Percentiles rank a stretch among this genome's conserved stretches.
These are phyloP conservation scores for Ceratobasidium sp. DNA, from an alignment of 1,284 basidiomycete species.

Conservation along the genomic window DNA sequence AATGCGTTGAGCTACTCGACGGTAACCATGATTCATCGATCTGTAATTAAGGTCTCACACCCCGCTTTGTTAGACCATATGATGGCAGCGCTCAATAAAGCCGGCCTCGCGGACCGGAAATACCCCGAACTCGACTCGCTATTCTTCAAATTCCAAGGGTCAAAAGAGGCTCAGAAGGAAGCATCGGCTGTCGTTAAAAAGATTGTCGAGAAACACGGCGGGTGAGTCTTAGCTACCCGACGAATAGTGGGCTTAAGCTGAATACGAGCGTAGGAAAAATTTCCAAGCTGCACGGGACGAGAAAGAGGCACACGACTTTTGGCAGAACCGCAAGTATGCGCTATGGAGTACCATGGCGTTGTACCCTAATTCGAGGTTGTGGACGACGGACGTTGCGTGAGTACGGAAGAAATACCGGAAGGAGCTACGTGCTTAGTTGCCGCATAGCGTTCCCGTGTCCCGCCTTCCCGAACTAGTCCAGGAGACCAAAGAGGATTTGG, in stretches of 20 bases:
- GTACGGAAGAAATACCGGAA: constrained; percentile 50
- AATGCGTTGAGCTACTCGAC: constrained; percentile 59
- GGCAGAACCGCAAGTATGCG: constrained; percentile 87
- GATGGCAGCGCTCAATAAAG: constrained; percentile 65
- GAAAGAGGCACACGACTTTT: constrained; percentile 76
- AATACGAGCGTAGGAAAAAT: constrained; percentile 49
- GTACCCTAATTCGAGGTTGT: constrained; percentile 66
- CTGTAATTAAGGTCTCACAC: not conserved
- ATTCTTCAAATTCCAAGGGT: constrained; percentile 90
- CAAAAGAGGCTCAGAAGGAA: constrained; percentile 64
- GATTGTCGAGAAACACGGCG: constrained; percentile 71
- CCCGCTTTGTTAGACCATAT: constrained; percentile 45
- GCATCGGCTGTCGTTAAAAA: constrained; percentile 64
- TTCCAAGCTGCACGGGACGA: constrained; percentile 73
- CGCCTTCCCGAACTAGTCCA: constrained; percentile 76
- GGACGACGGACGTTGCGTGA: constrained; percentile 75
- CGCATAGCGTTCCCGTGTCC: constrained; percentile 75
- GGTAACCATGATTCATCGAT: not conserved
- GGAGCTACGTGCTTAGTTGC: constrained; percentile 49
- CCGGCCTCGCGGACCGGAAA: constrained; percentile 61
- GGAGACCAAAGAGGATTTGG: constrained; percentile 77
- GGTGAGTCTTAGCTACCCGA: constrained; percentile 45
- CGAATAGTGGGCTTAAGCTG: not conserved
- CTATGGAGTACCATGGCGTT: constrained; percentile 73
- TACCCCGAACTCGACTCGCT: constrained; percentile 77